These are phyloP conservation scores for Mesotaenium endlicherianum DNA, from an alignment of 139 green algal species.

Conservation along the genomic window DNA sequence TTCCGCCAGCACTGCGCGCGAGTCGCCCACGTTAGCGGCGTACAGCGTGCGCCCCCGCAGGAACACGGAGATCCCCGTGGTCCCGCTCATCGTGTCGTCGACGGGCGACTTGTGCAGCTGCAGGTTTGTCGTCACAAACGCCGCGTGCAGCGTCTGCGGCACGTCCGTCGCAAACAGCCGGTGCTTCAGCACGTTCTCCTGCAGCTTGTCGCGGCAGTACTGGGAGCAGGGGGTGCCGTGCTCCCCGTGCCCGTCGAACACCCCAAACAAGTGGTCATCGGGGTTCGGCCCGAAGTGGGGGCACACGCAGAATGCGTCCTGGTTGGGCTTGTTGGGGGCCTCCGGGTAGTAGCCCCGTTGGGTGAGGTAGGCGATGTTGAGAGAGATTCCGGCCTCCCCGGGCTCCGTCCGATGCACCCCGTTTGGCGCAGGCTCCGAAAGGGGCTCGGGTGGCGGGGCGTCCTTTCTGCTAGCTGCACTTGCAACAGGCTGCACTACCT, in stretches of 20 bases:
- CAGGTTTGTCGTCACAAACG: conserved; percentile 73
- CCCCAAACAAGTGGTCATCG: conserved; percentile 67
- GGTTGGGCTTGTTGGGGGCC: conserved; percentile 79
- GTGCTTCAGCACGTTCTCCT: conserved; percentile 60
- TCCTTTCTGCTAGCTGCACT: no score
- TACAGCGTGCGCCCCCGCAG: conserved; percentile 68
- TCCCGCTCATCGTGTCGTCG: conserved; percentile 78
- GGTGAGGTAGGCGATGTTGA: conserved; percentile 79
- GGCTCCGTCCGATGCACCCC: no score
- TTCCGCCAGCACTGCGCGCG: conserved; percentile 78
- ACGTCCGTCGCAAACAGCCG: conserved; percentile 23
- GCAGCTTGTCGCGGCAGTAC: conserved; percentile 74
- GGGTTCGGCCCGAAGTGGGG: conserved; percentile 66
- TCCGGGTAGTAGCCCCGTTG: conserved; percentile 90
- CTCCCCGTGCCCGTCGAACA: conserved; percentile 81
- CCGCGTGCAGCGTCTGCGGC: conserved; percentile 56
- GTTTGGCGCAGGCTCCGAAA: no score
- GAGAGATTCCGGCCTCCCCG: no score
- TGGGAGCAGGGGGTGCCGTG: conserved; percentile 51
- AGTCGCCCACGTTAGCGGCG: conserved; percentile 91
- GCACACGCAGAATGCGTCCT: conserved; percentile 76
- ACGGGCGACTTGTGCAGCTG: conserved; percentile 67
- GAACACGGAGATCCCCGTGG: conserved; percentile 77
- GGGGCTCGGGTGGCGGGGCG: no score
- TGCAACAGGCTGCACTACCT: no score